phyloP scores from a whole-genome alignment of 352 stramenopile genomes.

The Phytophthora tubulina region DNA sequence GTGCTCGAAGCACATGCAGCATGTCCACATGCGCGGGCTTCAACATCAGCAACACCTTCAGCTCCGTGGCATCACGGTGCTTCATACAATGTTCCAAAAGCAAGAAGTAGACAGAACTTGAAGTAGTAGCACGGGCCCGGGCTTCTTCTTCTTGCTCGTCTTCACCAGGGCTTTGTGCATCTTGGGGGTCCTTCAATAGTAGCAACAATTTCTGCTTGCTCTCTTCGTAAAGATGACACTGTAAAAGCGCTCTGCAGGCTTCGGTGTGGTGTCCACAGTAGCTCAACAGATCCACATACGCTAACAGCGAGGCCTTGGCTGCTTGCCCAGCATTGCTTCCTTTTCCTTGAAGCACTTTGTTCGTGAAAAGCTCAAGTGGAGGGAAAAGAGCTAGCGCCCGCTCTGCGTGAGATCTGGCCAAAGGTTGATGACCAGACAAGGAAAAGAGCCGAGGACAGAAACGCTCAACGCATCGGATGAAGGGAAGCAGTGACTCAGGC shows the following conservation, averaged over 20 bases:
- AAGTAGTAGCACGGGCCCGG: conserved; percentile 16
- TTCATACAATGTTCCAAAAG: conserved; percentile 73
- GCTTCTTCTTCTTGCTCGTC: conserved; percentile 26
- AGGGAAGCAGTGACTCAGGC: conserved; percentile 59
- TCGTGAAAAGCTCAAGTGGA: conserved; percentile 57
- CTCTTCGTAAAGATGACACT: conserved; percentile 71
- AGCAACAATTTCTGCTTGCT: conserved; percentile 57
- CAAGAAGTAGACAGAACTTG: conserved; percentile 67
- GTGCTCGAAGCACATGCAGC: conserved; percentile 64
- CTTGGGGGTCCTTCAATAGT: conserved; percentile 27
- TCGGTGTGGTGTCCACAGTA: conserved; percentile 65
- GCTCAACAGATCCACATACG: conserved; percentile 68
- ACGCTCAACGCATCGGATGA: conserved; percentile 66
- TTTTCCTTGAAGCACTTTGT: conserved; percentile 40
- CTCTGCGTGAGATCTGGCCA: conserved; percentile 70
- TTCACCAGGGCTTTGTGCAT: conserved; percentile 29
- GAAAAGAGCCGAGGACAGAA: conserved; percentile 78
- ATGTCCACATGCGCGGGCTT: conserved; percentile 68
- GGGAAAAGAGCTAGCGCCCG: conserved; percentile 74
- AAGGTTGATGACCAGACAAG: conserved; percentile 51
- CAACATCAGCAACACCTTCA: conserved; percentile 57
- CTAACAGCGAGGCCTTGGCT: conserved; percentile 54
- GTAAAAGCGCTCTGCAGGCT: conserved; percentile 65
- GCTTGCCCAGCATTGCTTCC: conserved; percentile 22
- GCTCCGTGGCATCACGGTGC: conserved; percentile 50